Percentiles rank a stretch among this genome's conserved stretches.
Conservation (phyloP, 768 basidiomycete genomes). For the Agaricus blazei region DNA sequence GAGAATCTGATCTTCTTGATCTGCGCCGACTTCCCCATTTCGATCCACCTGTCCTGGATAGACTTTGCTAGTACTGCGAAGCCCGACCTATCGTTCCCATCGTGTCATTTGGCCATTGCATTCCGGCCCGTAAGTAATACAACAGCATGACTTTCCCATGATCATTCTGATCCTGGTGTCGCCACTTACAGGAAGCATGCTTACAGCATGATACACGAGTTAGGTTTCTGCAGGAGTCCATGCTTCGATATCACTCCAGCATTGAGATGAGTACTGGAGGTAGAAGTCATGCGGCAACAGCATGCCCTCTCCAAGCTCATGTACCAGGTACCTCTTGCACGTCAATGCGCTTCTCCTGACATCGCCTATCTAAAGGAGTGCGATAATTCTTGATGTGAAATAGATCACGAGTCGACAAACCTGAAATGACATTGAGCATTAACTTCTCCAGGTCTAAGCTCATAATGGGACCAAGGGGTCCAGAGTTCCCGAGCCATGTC, state of each 20-base stretch:
- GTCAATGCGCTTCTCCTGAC: not conserved
- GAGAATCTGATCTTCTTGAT: no score
- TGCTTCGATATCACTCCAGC: not conserved
- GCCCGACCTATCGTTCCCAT: no score
- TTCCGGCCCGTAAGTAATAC: no score
- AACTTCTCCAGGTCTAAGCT: not conserved
- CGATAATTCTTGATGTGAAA: no score
- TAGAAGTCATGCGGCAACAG: not conserved
- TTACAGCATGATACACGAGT: conserved; percentile 4
- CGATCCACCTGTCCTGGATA: no score
- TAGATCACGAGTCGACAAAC: no score
- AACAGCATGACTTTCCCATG: no score
- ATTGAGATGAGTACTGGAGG: not conserved
- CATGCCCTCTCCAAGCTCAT: not conserved
- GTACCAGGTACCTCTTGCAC: not conserved
- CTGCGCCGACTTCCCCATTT: no score
- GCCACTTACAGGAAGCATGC: not conserved
- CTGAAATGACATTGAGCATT: not conserved
- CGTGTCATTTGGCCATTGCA: no score
- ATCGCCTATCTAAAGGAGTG: not conserved
- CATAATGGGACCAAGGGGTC: not conserved
- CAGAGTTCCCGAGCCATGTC: not conserved
- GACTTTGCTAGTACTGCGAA: no score
- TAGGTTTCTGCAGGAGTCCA: not conserved
- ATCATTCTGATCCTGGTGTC: no score